phyloP scores from a whole-genome alignment of 768 basidiomycete species.

The Lyophyllum atratum region DNA sequence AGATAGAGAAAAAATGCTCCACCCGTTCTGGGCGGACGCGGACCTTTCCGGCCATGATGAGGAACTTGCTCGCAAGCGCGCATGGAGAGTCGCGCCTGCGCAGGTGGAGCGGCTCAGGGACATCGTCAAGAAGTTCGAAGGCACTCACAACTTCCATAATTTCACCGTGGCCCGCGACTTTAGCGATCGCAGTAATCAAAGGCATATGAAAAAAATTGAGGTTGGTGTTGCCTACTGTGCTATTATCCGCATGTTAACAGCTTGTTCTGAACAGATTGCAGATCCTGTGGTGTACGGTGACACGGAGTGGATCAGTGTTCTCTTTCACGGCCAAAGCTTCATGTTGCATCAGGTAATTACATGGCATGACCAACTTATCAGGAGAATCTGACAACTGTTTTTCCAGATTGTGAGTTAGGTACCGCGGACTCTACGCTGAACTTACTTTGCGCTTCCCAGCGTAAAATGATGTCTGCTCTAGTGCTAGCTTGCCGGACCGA shows the following conservation, averaged over 20 bases:
- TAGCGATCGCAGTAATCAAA: conserved; percentile 75
- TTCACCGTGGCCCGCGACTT: conserved; percentile 91
- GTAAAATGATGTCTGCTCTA: conserved; percentile 93
- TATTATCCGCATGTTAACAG: neutral
- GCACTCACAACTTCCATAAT: conserved; percentile 97
- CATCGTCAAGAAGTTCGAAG: conserved; percentile 68
- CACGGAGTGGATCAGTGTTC: conserved; percentile 93
- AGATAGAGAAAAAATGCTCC: conserved; percentile 24
- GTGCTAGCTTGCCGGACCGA: conserved; percentile 78
- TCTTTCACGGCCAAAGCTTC: conserved; percentile 96
- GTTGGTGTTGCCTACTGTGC: conserved; percentile 36
- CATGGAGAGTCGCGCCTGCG: conserved; percentile 63
- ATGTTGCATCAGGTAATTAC: conserved; percentile 94
- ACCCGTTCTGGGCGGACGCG: conserved; percentile 65
- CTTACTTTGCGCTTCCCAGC: conserved; percentile 46
- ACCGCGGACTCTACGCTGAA: conserved; percentile 13
- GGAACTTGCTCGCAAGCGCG: conserved; percentile 66
- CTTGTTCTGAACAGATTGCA: conserved; percentile 48
- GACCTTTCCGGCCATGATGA: conserved; percentile 48
- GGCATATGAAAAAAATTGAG: conserved; percentile 89
- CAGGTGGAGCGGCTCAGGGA: conserved; percentile 59
- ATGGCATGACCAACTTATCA: conserved; percentile 2
- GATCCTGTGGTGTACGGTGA: conserved; percentile 90
- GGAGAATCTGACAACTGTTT: neutral
- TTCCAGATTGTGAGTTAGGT: conserved; percentile 48